phyloP scores from a whole-genome alignment of 2,329 filamentous ascomycete species.

The Stagonosporopsis rhizophila region DNA sequence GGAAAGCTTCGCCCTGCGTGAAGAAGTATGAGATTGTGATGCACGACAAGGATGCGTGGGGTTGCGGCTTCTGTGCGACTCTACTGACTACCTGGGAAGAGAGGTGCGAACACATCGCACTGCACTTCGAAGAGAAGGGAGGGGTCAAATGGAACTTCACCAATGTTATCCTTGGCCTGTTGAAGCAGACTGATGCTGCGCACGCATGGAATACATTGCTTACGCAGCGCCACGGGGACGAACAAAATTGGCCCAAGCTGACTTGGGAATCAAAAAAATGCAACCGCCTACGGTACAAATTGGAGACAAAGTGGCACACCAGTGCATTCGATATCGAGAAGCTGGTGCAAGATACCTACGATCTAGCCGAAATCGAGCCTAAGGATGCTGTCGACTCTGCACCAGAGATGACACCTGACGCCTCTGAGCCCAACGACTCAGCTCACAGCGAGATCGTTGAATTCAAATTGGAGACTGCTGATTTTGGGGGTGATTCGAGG shows the following conservation, averaged over 20 bases:
- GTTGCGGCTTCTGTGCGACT: conserved; percentile 71
- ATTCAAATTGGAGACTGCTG: conserved; percentile 45
- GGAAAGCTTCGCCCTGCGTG: conserved; percentile 55
- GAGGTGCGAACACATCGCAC: conserved; percentile 71
- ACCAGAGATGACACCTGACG: conserved; percentile 33
- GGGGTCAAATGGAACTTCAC: conserved; percentile 71
- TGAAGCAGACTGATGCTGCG: conserved; percentile 70
- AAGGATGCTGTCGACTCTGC: conserved; percentile 37
- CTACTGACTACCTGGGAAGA: conserved; percentile 69
- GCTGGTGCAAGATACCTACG: conserved; percentile 66
- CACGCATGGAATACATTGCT: conserved; percentile 68
- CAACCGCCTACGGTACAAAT: conserved; percentile 68
- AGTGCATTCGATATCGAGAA: conserved; percentile 61
- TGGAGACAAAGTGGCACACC: conserved; percentile 69
- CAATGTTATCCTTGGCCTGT: conserved; percentile 69
- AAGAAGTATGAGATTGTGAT: conserved; percentile 54
- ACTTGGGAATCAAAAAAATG: conserved; percentile 71
- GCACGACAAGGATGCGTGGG: conserved; percentile 71
- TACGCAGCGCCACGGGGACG: conserved; percentile 61
- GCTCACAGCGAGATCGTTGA: conserved; percentile 43
- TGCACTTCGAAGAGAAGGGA: conserved; percentile 72
- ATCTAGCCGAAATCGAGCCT: conserved; percentile 54
- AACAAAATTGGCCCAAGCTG: conserved; percentile 52
- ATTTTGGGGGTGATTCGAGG: conserved; percentile 37
- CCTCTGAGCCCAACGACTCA: conserved; percentile 34